These are phyloP conservation scores for Chlamydomonas asymmetrica DNA, from an alignment of 139 green algal species.

Conservation along the genomic window DNA sequence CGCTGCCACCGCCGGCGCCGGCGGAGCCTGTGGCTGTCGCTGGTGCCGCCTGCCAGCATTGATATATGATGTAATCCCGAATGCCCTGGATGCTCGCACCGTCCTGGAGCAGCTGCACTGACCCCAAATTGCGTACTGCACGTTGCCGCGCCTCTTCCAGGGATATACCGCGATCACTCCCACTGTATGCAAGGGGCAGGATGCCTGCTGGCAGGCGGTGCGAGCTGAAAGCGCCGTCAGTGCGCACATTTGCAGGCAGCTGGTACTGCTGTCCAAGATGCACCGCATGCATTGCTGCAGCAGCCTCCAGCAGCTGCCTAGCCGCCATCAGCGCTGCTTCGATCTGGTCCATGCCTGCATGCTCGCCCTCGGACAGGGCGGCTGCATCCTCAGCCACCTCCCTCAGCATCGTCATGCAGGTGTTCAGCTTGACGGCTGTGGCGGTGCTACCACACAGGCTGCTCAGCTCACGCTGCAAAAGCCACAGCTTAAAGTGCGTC, in stretches of 20 bases:
- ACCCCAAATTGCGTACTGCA: conserved; percentile 30
- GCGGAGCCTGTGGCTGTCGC: not conserved
- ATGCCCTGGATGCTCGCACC: not conserved
- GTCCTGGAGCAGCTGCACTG: conserved; percentile 1
- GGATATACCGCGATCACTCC: not conserved
- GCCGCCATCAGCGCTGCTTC: conserved; percentile 18
- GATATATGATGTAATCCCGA: not conserved
- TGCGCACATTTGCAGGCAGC: not conserved
- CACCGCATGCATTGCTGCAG: conserved; percentile 8
- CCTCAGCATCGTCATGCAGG: conserved; percentile 39
- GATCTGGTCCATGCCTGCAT: conserved; percentile 14
- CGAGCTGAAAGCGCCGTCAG: not conserved
- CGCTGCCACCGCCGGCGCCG: too few species aligned
- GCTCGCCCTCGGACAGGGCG: conserved; percentile 24
- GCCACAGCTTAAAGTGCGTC: conserved; percentile 44
- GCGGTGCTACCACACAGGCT: not conserved
- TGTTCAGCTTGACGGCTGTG: conserved; percentile 7
- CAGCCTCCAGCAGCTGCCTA: not conserved
- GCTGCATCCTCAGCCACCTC: conserved; percentile 26
- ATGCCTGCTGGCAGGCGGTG: too few species aligned
- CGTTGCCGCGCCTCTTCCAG: conserved; percentile 11
- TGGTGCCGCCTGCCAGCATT: not conserved
- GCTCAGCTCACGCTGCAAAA: conserved; percentile 26
- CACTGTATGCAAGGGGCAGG: too few species aligned
- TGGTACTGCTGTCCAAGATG: not conserved